Conservation (phyloP, 2,329 filamentous ascomycete species). For the Fusarium sp. region DNA sequence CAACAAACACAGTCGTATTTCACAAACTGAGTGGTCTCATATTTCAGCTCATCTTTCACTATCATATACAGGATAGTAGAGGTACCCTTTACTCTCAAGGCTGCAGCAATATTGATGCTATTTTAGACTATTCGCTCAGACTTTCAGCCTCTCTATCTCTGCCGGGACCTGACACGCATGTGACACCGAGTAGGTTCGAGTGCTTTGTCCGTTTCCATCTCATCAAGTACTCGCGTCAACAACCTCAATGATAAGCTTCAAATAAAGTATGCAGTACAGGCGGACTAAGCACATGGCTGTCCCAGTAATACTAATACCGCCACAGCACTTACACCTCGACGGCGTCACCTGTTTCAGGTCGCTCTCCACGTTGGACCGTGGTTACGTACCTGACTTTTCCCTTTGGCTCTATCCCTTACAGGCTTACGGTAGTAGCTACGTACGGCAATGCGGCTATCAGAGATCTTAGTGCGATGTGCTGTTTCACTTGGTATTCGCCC, state of each 20-base stretch:
- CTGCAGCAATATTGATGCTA: background rate
- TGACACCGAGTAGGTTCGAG: background rate
- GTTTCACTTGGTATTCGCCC: constrained; percentile 21
- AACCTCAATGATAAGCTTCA: constrained; percentile 2
- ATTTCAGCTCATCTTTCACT: background rate
- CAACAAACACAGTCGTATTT: background rate
- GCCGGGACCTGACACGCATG: constrained; percentile 20
- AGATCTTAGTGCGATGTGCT: constrained; percentile 31
- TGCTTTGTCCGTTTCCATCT: constrained; percentile 14
- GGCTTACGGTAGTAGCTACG: background rate
- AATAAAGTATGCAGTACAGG: background rate
- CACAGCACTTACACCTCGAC: constrained; percentile 23
- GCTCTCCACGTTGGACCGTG: constrained; percentile 38
- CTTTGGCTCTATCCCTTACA: background rate
- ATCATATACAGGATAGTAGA: too few species aligned
- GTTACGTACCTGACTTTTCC: constrained; percentile 13
- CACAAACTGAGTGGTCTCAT: background rate
- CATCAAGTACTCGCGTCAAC: constrained; percentile 1
- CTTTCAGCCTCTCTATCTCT: background rate
- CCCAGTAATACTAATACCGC: constrained; percentile 18
- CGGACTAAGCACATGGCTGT: constrained; percentile 10
- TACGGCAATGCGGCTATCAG: constrained; percentile 20
- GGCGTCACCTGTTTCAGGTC: constrained; percentile 42
- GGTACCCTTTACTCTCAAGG: background rate
- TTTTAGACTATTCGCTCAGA: background rate